Conservation (phyloP, 2,329 filamentous ascomycete genomes). For the Aspergillus unguis region DNA sequence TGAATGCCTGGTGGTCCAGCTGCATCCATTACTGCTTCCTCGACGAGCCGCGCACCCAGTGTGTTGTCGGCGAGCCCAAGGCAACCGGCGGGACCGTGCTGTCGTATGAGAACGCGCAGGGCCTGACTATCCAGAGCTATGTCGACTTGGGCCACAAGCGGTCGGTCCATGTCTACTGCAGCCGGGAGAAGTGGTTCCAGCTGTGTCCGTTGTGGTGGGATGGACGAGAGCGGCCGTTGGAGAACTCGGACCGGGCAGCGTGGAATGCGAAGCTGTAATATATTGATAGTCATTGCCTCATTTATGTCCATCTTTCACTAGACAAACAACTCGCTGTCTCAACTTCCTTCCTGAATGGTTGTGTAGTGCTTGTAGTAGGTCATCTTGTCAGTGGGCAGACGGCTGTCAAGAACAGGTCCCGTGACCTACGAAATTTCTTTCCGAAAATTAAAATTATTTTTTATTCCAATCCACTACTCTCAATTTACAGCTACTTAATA, state of each 20-base stretch:
- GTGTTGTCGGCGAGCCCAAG: conserved; percentile 64
- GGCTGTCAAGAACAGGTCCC: too few relatives aligned
- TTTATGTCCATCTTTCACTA: too few relatives aligned
- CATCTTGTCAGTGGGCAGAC: too few relatives aligned
- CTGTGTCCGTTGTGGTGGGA: conserved; percentile 51
- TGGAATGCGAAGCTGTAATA: conserved; percentile 47
- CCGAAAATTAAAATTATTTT: too few relatives aligned
- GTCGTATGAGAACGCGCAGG: conserved; percentile 71
- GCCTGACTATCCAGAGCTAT: conserved; percentile 68
- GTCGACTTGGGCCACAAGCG: conserved; percentile 71
- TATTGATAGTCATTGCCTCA: too few relatives aligned
- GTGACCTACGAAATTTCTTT: too few relatives aligned
- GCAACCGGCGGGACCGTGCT: conserved; percentile 67
- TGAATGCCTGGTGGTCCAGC: conserved; percentile 57
- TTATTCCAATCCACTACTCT: too few relatives aligned
- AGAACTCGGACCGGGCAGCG: conserved; percentile 45
- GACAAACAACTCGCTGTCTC: too few relatives aligned
- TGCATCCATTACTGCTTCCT: conserved; percentile 60
- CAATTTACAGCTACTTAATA: too few relatives aligned
- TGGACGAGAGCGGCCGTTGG: conserved; percentile 43
- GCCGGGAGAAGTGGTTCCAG: conserved; percentile 67
- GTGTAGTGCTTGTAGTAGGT: too few relatives aligned
- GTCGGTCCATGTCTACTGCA: conserved; percentile 63
- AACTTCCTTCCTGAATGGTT: too few relatives aligned
- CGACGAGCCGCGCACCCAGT: conserved; percentile 55